Conservation (phyloP, 768 basidiomycete genomes). For the Zangia roseola region DNA sequence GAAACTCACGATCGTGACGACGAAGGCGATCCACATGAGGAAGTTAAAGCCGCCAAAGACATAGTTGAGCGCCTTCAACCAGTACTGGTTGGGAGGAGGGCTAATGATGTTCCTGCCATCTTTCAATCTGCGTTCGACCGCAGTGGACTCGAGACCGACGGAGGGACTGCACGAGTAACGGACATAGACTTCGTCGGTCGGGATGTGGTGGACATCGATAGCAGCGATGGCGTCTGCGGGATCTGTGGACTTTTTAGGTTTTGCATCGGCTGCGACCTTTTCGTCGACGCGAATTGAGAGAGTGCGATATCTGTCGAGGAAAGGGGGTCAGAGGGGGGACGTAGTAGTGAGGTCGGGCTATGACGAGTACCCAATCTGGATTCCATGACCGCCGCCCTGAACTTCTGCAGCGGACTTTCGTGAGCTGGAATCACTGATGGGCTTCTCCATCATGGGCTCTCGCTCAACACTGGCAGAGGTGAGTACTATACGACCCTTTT, state of each 20-base stretch:
- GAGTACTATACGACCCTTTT: neutral
- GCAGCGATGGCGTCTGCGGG: constrained; percentile 40
- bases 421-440: neutral
- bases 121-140: constrained; percentile 39
- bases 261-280: constrained; percentile 15
- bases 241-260: constrained; percentile 25
- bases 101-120: constrained; percentile 50
- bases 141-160: constrained; percentile 47
- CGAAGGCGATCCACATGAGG: constrained; percentile 54
- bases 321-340: neutral
- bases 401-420: constrained; percentile 15
- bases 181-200: constrained; percentile 40
- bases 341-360: accelerated
- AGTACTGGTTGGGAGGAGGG: constrained; percentile 46
- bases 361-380: constrained; percentile 28
- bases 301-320: constrained; percentile 38
- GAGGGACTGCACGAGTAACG: constrained; percentile 43
- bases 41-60: constrained; percentile 59
- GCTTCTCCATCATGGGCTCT: constrained; percentile 23
- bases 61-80: constrained; percentile 50
- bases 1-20: constrained; percentile 42
- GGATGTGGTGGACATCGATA: constrained; percentile 49
- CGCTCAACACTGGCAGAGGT: neutral
- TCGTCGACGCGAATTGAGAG: constrained; percentile 45
- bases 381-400: constrained; percentile 24